Conservation (phyloP, 352 stramenopile genomes). For the Pythium utonaiense region DNA sequence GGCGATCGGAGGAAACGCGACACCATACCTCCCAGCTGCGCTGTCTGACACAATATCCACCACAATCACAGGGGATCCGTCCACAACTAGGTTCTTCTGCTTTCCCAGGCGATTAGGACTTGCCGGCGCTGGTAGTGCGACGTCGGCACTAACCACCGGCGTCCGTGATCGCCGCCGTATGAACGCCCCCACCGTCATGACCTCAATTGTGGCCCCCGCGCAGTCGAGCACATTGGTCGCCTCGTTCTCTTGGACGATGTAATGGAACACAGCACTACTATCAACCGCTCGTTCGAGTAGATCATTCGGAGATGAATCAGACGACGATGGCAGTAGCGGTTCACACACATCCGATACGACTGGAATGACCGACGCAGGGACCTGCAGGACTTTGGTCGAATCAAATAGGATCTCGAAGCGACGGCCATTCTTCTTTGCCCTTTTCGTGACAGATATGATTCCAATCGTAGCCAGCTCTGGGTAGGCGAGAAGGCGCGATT, state of each 20-base stretch:
- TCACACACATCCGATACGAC: slow-evolving; percentile 49
- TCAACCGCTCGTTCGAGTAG: slow-evolving; percentile 39
- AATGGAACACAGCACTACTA: slow-evolving; percentile 55
- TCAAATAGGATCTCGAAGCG: slow-evolving; percentile 60
- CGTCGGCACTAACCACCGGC: slow-evolving; percentile 31
- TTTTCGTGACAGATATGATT: slow-evolving; percentile 42
- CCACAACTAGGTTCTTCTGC: slow-evolving; percentile 39
- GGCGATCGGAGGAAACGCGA: slow-evolving; percentile 45
- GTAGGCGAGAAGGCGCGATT: slow-evolving; percentile 42
- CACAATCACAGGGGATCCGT: slow-evolving; percentile 41
- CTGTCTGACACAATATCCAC: slow-evolving; percentile 46
- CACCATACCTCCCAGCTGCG: slow-evolving; percentile 48
- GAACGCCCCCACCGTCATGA: slow-evolving; percentile 15
- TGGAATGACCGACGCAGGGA: slow-evolving; percentile 38
- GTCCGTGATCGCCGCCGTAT: slow-evolving; percentile 34
- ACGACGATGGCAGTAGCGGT: slow-evolving; percentile 37
- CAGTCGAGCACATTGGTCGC: slow-evolving; percentile 28
- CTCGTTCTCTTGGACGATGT: slow-evolving; percentile 37
- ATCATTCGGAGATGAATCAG: slow-evolving; percentile 29
- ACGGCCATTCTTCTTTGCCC: slow-evolving; percentile 48
- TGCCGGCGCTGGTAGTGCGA: slow-evolving; percentile 29
- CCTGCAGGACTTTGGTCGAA: slow-evolving; percentile 34
- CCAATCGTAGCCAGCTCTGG: slow-evolving; percentile 42
- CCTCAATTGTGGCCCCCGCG: slow-evolving; percentile 21
- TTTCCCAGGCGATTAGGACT: slow-evolving; percentile 26